Evolutionary conservation across 108 stramenopile species (phyloP), one percentile per base, ranked within the genome.

Genomic region (Nitzschia sp.): DNA sequence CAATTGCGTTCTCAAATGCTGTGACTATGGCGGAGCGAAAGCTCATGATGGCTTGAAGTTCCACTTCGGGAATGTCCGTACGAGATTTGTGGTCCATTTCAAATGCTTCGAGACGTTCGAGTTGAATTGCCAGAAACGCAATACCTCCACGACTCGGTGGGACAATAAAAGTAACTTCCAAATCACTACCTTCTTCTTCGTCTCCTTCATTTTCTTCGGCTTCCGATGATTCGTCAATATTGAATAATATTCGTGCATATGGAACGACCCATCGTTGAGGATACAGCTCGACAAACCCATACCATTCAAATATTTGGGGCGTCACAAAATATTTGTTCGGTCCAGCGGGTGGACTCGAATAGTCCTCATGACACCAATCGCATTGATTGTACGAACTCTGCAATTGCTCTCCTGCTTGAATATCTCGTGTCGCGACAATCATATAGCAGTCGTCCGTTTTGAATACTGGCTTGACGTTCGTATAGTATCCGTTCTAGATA

Each of bases 181-280:
- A 27, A 22, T 54, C 53, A 22, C 53, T 23, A 26, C 25, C 15
- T n/a, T n/a, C n/a, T n/a, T n/a, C n/a, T n/a, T n/a, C n/a, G n/a
- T n/a, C n/a, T n/a, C n/a, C n/a, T n/a, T 22, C 27, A 54, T n/a
- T n/a, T n/a, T 46, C 30, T 32, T 58, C 34, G 15, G 33, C 15
- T 9, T 58, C 58, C 22, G n/a, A n/a, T n/a, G 22, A 16, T 0
- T 1, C 30, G n/a, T 35, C 34, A 1, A 58, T 15, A 5, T 58
- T 33, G 22, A 58, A 58, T 19, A 58, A 23, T 1, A 58, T 13
- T 16, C 58, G 58, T 13, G n/a, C 16, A 31, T 1, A 17, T 1
- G 58, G 58, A 58, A 58, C 13, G 1, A 58, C 34, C 58, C 58
- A 58, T 19, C 58, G 58, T 25, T 58, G 58, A 13, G 58, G 58